phyloP scores from a whole-genome alignment of 1,139 yeast genomes.

The Debaryomyces udenii region DNA sequence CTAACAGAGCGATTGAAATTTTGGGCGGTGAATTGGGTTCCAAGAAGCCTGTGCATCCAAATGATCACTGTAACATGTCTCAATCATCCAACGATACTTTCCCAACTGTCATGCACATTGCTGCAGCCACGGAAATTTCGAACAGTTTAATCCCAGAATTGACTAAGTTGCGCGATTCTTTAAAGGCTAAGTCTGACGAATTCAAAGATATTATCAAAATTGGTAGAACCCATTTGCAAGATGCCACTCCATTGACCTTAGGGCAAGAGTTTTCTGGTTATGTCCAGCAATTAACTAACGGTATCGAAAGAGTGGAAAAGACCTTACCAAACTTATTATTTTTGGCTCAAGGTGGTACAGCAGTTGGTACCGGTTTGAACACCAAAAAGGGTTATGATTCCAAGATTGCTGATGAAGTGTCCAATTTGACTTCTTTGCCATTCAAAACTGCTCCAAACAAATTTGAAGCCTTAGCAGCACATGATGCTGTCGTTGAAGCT shows the following conservation, averaged over 20 bases:
- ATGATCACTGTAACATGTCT: slow-evolving; percentile 98
- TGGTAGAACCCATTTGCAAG: slow-evolving; percentile 98
- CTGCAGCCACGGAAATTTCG: slow-evolving; percentile 90
- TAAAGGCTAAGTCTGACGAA: slow-evolving; percentile 77
- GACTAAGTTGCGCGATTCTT: slow-evolving; percentile 72
- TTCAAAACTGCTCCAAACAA: slow-evolving; percentile 97
- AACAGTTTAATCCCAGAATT: slow-evolving; percentile 77
- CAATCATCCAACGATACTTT: slow-evolving; percentile 97
- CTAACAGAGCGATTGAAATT: slow-evolving; percentile 95
- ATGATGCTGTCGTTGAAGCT: slow-evolving; percentile 96
- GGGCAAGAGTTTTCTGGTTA: slow-evolving; percentile 99
- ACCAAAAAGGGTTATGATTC: slow-evolving; percentile 88
- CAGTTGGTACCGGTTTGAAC: slow-evolving; percentile 98
- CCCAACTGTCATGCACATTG: slow-evolving; percentile 99
- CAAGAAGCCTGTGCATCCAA: slow-evolving; percentile 94
- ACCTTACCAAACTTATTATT: slow-evolving; percentile 73
- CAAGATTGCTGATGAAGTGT: slow-evolving; percentile 76
- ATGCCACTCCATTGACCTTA: slow-evolving; percentile 95
- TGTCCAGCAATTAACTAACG: slow-evolving; percentile 88
- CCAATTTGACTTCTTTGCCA: slow-evolving; percentile 82
- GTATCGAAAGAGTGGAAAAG: slow-evolving; percentile 81
- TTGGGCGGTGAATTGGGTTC: slow-evolving; percentile 92
- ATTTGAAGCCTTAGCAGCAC: slow-evolving; percentile 98
- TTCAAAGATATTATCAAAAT: slow-evolving; percentile 89
- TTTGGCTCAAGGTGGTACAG: slow-evolving; percentile 99